Conservation (phyloP, 2,329 filamentous ascomycete genomes). For the Geosmithia morbida region DNA sequence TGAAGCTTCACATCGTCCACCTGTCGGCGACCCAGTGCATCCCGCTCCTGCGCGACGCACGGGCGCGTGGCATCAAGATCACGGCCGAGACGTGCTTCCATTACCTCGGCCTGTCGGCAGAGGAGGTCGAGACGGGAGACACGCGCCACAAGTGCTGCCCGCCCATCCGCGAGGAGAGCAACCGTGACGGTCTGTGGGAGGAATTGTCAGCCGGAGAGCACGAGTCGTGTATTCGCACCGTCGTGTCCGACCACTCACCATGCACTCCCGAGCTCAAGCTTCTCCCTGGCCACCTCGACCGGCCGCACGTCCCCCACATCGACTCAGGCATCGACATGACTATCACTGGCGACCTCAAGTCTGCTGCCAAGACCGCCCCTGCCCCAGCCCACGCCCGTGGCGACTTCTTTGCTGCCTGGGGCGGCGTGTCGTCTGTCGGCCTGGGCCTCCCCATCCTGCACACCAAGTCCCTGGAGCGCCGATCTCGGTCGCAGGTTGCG, state of each 20-base stretch:
- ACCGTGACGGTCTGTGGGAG: conserved; percentile 77
- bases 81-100: conserved; percentile 95
- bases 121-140: conserved; percentile 71
- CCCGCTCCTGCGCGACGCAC: conserved; percentile 61
- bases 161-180: conserved; percentile 67
- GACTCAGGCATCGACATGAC: conserved; percentile 38
- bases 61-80: conserved; percentile 62
- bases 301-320: conserved; percentile 25
- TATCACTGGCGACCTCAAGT: conserved; percentile 14
- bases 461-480: conserved; percentile 55
- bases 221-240: conserved; percentile 74
- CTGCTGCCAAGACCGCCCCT: conserved; percentile 9
- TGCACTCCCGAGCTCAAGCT: conserved; percentile 93
- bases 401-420: conserved; percentile 94
- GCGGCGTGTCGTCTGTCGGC: conserved; percentile 87
- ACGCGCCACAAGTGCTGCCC: conserved; percentile 93
- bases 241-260: conserved; percentile 92
- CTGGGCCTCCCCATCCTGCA: conserved; percentile 84
- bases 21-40: conserved; percentile 82
- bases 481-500: conserved; percentile 27
- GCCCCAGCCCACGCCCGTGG: conserved; percentile 30
- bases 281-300: conserved; percentile 51
- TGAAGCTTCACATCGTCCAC: conserved; percentile 88
- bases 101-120: conserved; percentile 74
- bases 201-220: conserved; percentile 53